Evolutionary conservation across 1,284 basidiomycete species (phyloP), one percentile per base, ranked within the genome.

Genomic region (Porodaedalea pini): DNA sequence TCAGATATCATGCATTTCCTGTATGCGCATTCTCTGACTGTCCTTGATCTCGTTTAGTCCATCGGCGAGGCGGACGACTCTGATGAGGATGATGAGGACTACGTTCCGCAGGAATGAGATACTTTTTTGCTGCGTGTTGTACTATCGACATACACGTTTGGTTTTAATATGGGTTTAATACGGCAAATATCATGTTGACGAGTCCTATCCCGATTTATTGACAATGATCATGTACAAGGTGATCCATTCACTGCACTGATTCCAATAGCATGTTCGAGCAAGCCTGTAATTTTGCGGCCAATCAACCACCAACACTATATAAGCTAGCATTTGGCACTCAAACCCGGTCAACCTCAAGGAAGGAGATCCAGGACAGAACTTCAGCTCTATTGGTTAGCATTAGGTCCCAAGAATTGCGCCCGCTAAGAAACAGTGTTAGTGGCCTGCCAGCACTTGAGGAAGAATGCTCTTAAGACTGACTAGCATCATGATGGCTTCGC

Each of bases 401-500:
- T 11, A 1, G 49, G 49, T 13, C 41, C 41, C 19, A 54, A 27
- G 41, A 54, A 54, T 36, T 54, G 53, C 2, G 25, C 21, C 41
- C 53, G 23, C 53, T 54, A 37, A 7, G 17, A 41, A 34, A n/a
- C 11, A 29, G 5, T 11, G 23, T 25, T 4, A 48, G 36, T 19
- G 19, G 8, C 17, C 17, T 10, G 15, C 13, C 43, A 8, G 23
- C 39, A 3, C 11, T 23, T 21, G 25, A 23, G 23, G 36, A 15
- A 29, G 25, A 51, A 43, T 25, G 21, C 5, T 4, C n/a, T 5
- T 10, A 25, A 11, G 11, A 76, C 86, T 60, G 62, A 93, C 92
- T 69, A 97, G 72, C 66, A 90, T 84, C 71, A 92, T 79, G 45
- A 98, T 92, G n/a, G 92, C 88, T 0, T 85, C 83, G 47, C 89